Percentiles rank a stretch among this genome's conserved stretches.
Conservation (phyloP, 345 rosid genomes). For the Acer campestre region DNA sequence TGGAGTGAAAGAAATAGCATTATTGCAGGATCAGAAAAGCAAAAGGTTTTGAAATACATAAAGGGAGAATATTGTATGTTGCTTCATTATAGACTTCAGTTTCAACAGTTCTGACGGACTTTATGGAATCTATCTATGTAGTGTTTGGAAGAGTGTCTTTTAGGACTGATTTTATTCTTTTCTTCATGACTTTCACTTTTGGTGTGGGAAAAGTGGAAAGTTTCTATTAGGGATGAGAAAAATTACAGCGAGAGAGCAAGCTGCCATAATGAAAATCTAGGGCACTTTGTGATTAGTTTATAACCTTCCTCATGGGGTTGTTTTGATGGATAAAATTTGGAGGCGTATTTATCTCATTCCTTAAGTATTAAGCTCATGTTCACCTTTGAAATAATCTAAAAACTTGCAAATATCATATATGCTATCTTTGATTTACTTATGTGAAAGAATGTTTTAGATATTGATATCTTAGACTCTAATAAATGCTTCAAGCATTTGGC, state of each 20-base stretch:
- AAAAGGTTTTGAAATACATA: too few species aligned
- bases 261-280: not conserved
- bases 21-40: too few species aligned
- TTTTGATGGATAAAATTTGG: not conserved
- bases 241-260: not conserved
- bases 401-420: not conserved
- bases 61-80: too few species aligned
- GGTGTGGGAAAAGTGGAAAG: not conserved
- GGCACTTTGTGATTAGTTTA: not conserved
- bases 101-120: not conserved
- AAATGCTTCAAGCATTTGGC: not conserved
- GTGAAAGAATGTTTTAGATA: not conserved
- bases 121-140: not conserved
- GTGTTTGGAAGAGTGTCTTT: not conserved
- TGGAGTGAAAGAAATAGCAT: too few species aligned
- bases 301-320: not conserved
- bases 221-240: not conserved
- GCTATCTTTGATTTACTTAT: not conserved
- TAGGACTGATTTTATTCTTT: not conserved
- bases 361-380: not conserved
- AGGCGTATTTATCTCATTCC: not conserved
- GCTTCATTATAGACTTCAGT: too few species aligned
- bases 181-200: not conserved
- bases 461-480: not conserved
- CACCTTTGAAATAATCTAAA: not conserved